Conservation (phyloP, 306 rosid genomes). For the Vigna reflexopilosa region DNA sequence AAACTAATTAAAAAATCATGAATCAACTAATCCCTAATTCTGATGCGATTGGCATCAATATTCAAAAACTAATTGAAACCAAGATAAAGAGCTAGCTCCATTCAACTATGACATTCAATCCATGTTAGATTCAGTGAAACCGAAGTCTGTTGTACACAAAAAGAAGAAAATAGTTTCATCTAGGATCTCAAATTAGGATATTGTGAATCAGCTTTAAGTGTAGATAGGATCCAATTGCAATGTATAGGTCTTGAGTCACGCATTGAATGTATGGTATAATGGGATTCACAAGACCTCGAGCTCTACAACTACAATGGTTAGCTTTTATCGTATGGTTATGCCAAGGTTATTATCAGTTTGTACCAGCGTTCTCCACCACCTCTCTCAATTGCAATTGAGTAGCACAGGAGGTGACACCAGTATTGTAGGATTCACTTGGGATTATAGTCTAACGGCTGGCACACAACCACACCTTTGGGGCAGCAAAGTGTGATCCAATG, state of each 20-base stretch:
- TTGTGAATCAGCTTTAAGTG: not conserved
- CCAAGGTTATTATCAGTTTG: not conserved
- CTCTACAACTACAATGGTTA: not conserved
- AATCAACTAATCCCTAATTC: constrained; percentile 4
- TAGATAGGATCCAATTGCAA: not conserved
- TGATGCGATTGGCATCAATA: not conserved
- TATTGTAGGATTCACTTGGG: not conserved
- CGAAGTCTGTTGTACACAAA: constrained; percentile 11
- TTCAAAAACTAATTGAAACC: constrained; percentile 38
- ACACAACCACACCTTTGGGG: not conserved
- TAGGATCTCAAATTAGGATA: constrained; percentile 2
- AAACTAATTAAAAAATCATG: not conserved
- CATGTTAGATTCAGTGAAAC: constrained; percentile 12
- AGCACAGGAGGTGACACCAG: not conserved
- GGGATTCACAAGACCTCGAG: not conserved
- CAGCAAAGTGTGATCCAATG: not conserved
- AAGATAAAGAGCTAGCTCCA: not conserved
- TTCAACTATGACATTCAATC: constrained; percentile 26
- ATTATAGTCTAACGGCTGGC: not conserved
- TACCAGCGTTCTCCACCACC: not conserved
- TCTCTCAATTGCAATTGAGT: not conserved
- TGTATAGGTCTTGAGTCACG: not conserved
- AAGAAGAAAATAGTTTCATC: constrained; percentile 8
- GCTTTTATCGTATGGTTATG: not conserved
- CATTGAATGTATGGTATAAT: not conserved